Percentiles rank a stretch among this genome's conserved stretches.
Evolutionary conservation across 1,284 basidiomycete genomes (phyloP).

Genomic region (Lentinula novae-zelandiae): DNA sequence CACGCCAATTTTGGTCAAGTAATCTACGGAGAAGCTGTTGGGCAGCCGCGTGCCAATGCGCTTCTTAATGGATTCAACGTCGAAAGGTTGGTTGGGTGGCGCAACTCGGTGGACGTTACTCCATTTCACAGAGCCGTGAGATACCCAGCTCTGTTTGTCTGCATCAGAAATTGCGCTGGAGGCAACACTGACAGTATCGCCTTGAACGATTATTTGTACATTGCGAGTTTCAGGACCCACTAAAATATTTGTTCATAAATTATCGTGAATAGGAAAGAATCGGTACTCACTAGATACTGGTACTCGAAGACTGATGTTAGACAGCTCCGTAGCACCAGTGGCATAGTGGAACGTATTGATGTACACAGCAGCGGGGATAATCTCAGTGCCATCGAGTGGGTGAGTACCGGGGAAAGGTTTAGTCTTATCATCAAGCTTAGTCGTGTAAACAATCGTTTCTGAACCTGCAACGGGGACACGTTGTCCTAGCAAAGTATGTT

Average conservation of each 20-base stretch:
- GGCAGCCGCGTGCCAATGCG: not conserved
- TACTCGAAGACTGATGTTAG: not conserved
- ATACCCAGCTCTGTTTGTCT: not conserved
- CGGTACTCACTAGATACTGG: not conserved
- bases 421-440: not conserved
- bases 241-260: not conserved
- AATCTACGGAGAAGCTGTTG: not conserved
- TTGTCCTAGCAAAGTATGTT: not conserved
- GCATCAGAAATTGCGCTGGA: not conserved
- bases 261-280: not conserved
- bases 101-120: not conserved
- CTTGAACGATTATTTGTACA: not conserved
- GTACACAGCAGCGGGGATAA: not conserved
- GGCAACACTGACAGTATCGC: not conserved
- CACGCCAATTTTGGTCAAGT: not conserved
- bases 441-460: not conserved
- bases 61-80: not conserved
- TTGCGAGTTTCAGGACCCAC: constrained; percentile 1
- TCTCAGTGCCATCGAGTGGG: not conserved
- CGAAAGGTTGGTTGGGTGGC: not conserved
- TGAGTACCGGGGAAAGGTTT: constrained; percentile 4
- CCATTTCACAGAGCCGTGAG: not conserved
- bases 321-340: not conserved
- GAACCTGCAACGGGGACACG: not conserved
- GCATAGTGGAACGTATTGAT: constrained; percentile 3